These are phyloP conservation scores for Calonectria pseudoreteaudii DNA, from an alignment of 2,329 filamentous ascomycete genomes.

Conservation along the genomic window DNA sequence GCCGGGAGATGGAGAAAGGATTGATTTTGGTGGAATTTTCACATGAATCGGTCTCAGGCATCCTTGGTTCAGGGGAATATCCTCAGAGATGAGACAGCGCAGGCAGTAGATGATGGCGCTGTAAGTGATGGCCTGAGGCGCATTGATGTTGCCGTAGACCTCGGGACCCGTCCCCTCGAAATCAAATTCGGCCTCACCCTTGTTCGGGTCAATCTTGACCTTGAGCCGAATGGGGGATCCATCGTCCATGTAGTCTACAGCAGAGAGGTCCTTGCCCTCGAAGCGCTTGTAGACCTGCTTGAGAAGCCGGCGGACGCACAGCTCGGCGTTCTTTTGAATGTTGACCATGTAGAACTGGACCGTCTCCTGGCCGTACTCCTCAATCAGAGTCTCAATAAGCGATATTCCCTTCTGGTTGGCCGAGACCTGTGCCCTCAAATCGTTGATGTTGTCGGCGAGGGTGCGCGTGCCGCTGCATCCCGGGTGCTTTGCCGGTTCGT, in stretches of 20 bases:
- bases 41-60: constrained; percentile 82
- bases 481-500: constrained; percentile 79
- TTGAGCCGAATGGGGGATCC: constrained; percentile 81
- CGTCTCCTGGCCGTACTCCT: constrained; percentile 81
- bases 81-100: constrained; percentile 81
- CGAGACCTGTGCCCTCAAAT: constrained; percentile 85
- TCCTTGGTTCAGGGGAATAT: constrained; percentile 87
- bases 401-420: constrained; percentile 89
- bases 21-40: constrained; percentile 77
- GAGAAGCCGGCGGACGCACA: constrained; percentile 78
- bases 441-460: constrained; percentile 84
- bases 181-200: constrained; percentile 84
- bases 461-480: constrained; percentile 84
- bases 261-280: constrained; percentile 75
- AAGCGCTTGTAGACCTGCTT: constrained; percentile 78
- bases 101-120: constrained; percentile 91
- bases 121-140: constrained; percentile 84
- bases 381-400: constrained; percentile 80
- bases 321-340: constrained; percentile 84
- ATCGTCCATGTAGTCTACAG: constrained; percentile 87
- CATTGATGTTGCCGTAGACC: constrained; percentile 85
- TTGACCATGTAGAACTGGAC: constrained; percentile 88
- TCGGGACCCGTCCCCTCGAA: constrained; percentile 84
- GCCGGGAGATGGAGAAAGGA: constrained; percentile 80
- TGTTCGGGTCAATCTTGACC: constrained; percentile 78